Percentiles rank a stretch among this genome's conserved stretches.
Conservation (phyloP, 2,329 filamentous ascomycete species). For the Trichoderma asperellum region DNA sequence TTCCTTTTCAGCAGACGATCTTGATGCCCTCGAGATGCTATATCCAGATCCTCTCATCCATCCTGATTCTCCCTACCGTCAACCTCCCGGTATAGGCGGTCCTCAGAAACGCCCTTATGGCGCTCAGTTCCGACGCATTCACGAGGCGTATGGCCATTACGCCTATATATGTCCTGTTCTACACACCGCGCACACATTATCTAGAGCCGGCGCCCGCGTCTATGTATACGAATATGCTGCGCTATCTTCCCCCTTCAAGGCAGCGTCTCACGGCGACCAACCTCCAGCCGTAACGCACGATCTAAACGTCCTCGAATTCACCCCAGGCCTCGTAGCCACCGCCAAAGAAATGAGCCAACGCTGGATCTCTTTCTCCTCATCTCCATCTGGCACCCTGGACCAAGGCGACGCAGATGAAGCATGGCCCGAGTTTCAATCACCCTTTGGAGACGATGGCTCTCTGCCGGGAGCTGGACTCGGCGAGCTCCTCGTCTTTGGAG, state of each 20-base stretch:
- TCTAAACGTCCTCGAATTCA: conserved; percentile 39
- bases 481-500: conserved; percentile 59
- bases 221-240: conserved; percentile 66
- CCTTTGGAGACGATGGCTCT: conserved; percentile 38
- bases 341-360: conserved; percentile 49
- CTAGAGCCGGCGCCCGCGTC: conserved; percentile 41
- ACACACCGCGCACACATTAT: conserved; percentile 56
- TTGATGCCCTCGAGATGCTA: conserved; percentile 58
- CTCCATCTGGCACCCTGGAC: conserved; percentile 33
- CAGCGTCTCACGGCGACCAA: conserved; percentile 55
- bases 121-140: conserved; percentile 59
- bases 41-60: conserved; percentile 63
- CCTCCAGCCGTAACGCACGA: conserved; percentile 50
- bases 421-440: conserved; percentile 52
- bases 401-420: conserved; percentile 28
- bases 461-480: conserved; percentile 36
- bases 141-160: conserved; percentile 66
- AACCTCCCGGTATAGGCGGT: conserved; percentile 38
- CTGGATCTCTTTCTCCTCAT: conserved; percentile 46
- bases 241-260: conserved; percentile 42
- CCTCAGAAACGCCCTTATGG: conserved; percentile 44
- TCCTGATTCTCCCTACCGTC: conserved; percentile 46
- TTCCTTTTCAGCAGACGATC: conserved; percentile 54
- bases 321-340: conserved; percentile 45
- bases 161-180: conserved; percentile 67